These are phyloP conservation scores for Leccinum fallax DNA, from an alignment of 1,284 basidiomycete genomes.

Conservation along the genomic window DNA sequence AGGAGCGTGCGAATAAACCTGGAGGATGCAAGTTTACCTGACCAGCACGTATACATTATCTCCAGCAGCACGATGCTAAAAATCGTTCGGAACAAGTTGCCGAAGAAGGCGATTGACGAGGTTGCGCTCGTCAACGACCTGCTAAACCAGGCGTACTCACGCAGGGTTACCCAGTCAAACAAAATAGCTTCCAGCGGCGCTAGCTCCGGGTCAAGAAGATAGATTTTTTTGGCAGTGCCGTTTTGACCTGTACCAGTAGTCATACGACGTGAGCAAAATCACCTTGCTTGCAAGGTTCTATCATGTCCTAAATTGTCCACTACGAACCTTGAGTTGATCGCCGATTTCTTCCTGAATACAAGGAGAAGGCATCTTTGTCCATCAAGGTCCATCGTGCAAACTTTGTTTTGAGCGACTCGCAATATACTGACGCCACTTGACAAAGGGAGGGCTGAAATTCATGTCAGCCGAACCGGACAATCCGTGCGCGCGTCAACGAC, in stretches of 20 bases:
- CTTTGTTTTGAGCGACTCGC: not conserved
- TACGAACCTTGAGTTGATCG: slow-evolving; percentile 46
- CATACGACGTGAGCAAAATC: too few relatives aligned
- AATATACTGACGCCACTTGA: not conserved
- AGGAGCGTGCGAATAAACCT: slow-evolving; percentile 5
- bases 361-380: slow-evolving; percentile 49
- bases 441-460: slow-evolving; percentile 12
- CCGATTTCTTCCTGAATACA: slow-evolving; percentile 55
- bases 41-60: slow-evolving; percentile 15
- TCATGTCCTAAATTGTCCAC: slow-evolving; percentile 10
- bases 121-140: slow-evolving; percentile 4
- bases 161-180: not conserved
- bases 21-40: slow-evolving; percentile 7
- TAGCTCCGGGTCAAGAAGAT: not conserved
- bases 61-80: slow-evolving; percentile 6
- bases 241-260: not conserved
- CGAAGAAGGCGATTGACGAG: slow-evolving; percentile 15
- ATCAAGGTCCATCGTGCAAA: slow-evolving; percentile 35
- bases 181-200: not conserved
- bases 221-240: not conserved
- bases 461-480: not conserved
- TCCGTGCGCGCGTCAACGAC: too few relatives aligned
- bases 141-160: not conserved
- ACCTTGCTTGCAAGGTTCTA: too few relatives aligned
- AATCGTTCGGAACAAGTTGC: slow-evolving; percentile 2